These are phyloP conservation scores for Malassezia globosa DNA, from an alignment of 1,284 basidiomycete genomes.

Conservation along the genomic window DNA sequence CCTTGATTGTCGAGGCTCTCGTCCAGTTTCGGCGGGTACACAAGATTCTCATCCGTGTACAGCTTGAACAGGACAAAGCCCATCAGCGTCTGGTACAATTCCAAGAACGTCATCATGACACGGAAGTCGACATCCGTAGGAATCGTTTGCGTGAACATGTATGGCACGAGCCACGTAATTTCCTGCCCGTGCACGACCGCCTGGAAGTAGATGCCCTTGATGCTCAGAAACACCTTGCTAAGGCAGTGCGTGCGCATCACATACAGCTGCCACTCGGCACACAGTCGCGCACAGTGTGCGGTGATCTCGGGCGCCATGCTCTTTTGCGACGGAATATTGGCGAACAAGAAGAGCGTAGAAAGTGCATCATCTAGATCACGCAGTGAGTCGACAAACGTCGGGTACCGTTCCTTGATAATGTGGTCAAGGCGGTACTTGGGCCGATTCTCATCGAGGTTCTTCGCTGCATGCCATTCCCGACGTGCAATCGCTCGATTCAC, in stretches of 20 bases:
- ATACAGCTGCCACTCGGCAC: slow-evolving; percentile 62
- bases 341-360: slow-evolving; percentile 83
- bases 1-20: slow-evolving; percentile 70
- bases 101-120: slow-evolving; percentile 95
- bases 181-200: slow-evolving; percentile 85
- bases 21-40: slow-evolving; percentile 89
- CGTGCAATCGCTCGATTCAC: slow-evolving; percentile 82
- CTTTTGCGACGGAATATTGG: slow-evolving; percentile 53
- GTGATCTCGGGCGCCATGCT: slow-evolving; percentile 73
- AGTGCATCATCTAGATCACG: slow-evolving; percentile 95
- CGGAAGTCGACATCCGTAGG: slow-evolving; percentile 92
- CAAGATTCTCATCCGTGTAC: slow-evolving; percentile 81
- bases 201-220: slow-evolving; percentile 98
- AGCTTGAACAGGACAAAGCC: slow-evolving; percentile 96
- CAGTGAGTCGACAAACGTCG: slow-evolving; percentile 87
- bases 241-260: slow-evolving; percentile 77
- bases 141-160: slow-evolving; percentile 91
- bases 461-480: slow-evolving; percentile 87
- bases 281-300: slow-evolving; percentile 75
- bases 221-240: slow-evolving; percentile 86
- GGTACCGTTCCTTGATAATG: slow-evolving; percentile 96
- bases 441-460: slow-evolving; percentile 74
- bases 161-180: slow-evolving; percentile 93
- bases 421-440: slow-evolving; percentile 67
- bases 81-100: slow-evolving; percentile 91